Evolutionary conservation across 2,329 filamentous ascomycete genomes (phyloP), one percentile per base, ranked within the genome.

Genomic region (Phyllosticta citriasiana): DNA sequence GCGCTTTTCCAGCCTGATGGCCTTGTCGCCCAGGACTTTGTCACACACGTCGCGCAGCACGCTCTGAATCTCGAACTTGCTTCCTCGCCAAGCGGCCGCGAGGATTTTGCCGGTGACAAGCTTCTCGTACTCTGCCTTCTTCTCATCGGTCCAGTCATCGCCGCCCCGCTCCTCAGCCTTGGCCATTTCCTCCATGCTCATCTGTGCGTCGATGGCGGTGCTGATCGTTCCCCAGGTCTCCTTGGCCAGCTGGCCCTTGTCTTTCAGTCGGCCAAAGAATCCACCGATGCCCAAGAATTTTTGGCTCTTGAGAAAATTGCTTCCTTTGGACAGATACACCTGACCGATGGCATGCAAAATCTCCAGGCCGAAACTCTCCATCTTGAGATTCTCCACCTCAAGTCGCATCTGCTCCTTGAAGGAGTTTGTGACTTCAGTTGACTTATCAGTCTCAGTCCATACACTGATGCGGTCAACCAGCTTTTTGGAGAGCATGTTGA

Each of bases 121-220:
- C 71, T 93, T 88, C 80, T 97, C 94, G 70, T 96, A 97, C 78
- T 99, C 94, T 52, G 87, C 87, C 77, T 92, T 91, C 80, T 89
- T 92, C 84, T 97, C 94, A 65, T 99, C 94, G 0, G 94, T 97
- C 94, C 94, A 99, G 64, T 96, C 91, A 61, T 97, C 94, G 57
- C 94, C 94, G 59, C 93, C 94, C 70, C 87, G 87, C 79, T 97
- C 89, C 78, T 99, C 94, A 76, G 93, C 82, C 74, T 93, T 91
- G 60, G 91, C 92, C 94, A 99, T 97, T 75, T 97, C 93, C 79
- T 99, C 93, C 85, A 99, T 96, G 63, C 92, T 96, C 79, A 96
- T 88, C 78, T 99, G 94, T 26, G 94, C 94, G 71, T 97, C 92
- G 66, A 99, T 96, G 50, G 94, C 94, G 57, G 90, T 95, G 65